Evolutionary conservation across 2,329 filamentous ascomycete species (phyloP).

Genomic region (Diplodia intermedia): DNA sequence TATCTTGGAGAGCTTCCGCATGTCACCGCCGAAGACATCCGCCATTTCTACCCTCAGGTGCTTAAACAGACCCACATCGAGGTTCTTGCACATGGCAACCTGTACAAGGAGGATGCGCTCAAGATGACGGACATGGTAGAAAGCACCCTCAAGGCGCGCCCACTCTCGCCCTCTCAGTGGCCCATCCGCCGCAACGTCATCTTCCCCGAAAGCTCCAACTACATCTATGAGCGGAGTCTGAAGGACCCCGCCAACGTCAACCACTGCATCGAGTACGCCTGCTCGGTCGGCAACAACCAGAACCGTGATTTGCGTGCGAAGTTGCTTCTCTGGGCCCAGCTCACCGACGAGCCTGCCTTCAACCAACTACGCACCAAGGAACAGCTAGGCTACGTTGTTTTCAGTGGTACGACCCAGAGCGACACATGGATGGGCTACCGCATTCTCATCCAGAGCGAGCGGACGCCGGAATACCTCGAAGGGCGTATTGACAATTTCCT

Average conservation of each 20-base stretch:
- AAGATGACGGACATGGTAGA: constrained; percentile 85
- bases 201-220: constrained; percentile 81
- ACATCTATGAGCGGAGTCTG: constrained; percentile 78
- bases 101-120: constrained; percentile 92
- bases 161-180: constrained; percentile 79
- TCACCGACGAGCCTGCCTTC: constrained; percentile 91
- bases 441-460: constrained; percentile 93
- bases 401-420: constrained; percentile 75
- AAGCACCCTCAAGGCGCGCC: constrained; percentile 74
- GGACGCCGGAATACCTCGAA: constrained; percentile 82
- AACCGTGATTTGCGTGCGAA: constrained; percentile 77
- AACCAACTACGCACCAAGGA: constrained; percentile 96
- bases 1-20: constrained; percentile 76
- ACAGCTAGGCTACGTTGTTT: constrained; percentile 96
- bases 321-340: constrained; percentile 82
- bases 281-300: constrained; percentile 54
- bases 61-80: constrained; percentile 87
- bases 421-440: constrained; percentile 80
- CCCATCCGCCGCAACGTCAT: constrained; percentile 77
- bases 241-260: constrained; percentile 85
- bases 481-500: constrained; percentile 87
- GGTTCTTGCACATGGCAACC: constrained; percentile 85
- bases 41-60: constrained; percentile 78
- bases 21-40: constrained; percentile 76
- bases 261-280: constrained; percentile 59